A percentile compares a stretch with the other conserved stretches of the same genome.
phyloP scores from a whole-genome alignment of 2,329 filamentous ascomycete species.

The Gnomoniopsis smithogilvyi region DNA sequence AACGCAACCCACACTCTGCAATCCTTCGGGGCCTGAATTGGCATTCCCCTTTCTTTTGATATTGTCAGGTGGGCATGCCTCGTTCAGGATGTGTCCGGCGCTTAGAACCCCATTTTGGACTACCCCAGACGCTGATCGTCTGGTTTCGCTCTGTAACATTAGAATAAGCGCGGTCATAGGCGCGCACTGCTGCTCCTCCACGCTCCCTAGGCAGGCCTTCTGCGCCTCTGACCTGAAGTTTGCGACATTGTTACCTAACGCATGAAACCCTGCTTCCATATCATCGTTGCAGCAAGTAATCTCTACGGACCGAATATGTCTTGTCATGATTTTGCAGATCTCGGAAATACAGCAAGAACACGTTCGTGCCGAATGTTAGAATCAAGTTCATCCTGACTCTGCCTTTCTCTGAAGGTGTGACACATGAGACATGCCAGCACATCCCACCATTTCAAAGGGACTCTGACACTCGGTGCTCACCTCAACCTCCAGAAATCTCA shows the following conservation, averaged over 20 bases:
- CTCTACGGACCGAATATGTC: too few relatives aligned
- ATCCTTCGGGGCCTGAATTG: background rate
- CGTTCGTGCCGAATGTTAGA: background rate
- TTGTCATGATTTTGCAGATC: background rate
- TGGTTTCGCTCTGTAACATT: background rate
- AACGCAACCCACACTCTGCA: background rate
- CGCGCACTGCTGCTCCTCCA: background rate
- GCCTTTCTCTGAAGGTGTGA: slow-evolving; percentile 8
- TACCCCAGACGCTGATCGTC: background rate
- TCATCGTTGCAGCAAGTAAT: too few relatives aligned
- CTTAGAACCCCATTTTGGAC: background rate
- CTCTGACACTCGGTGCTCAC: slow-evolving; percentile 1
- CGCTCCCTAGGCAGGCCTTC: background rate
- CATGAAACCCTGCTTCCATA: background rate
- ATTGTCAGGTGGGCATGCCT: background rate
- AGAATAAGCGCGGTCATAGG: background rate
- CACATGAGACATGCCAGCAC: slow-evolving; percentile 16
- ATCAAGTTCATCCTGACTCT: background rate
- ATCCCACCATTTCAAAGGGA: slow-evolving; percentile 3
- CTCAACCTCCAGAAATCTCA: background rate
- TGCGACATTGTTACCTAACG: background rate
- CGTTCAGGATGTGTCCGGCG: background rate
- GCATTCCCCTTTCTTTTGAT: background rate
- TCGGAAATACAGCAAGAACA: too few relatives aligned
- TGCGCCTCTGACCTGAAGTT: background rate